Evolutionary conservation across 352 stramenopile genomes (phyloP).

Genomic region (Salisapilia sapeloensis): DNA sequence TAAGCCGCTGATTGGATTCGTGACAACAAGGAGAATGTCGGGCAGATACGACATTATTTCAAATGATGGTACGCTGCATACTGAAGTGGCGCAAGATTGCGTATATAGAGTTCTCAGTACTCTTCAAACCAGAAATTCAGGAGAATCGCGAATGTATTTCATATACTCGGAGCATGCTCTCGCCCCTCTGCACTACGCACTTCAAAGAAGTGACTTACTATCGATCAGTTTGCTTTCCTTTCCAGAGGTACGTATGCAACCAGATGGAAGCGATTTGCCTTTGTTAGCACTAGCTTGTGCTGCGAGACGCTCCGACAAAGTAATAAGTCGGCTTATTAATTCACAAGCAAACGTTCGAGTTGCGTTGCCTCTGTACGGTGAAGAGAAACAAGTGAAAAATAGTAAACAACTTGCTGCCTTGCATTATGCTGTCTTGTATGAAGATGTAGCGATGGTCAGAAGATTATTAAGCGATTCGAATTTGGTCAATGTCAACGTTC

Average conservation of each 20-base stretch:
- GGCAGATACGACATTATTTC: too few relatives aligned
- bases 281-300: slow-evolving; percentile 35
- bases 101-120: too few relatives aligned
- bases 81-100: too few relatives aligned
- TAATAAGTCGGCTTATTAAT: slow-evolving; percentile 23
- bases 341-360: slow-evolving; percentile 41
- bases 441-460: slow-evolving; percentile 18
- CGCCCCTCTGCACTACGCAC: slow-evolving; percentile 33
- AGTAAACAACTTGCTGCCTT: slow-evolving; percentile 32
- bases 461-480: slow-evolving; percentile 12
- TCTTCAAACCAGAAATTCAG: too few relatives aligned
- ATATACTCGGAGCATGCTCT: slow-evolving; percentile 33
- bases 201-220: slow-evolving; percentile 26
- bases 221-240: slow-evolving; percentile 13
- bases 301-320: slow-evolving; percentile 15
- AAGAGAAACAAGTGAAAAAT: slow-evolving; percentile 3
- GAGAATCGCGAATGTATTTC: slow-evolving; percentile 11
- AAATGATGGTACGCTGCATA: too few relatives aligned
- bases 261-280: slow-evolving; percentile 35
- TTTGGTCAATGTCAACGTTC: slow-evolving; percentile 36
- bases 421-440: slow-evolving; percentile 51
- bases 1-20: not conserved
- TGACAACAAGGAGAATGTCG: not conserved
- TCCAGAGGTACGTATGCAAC: slow-evolving; percentile 10
- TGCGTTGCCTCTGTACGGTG: slow-evolving; percentile 22